Conservation (phyloP, 768 basidiomycete genomes). For the Chiua virens region DNA sequence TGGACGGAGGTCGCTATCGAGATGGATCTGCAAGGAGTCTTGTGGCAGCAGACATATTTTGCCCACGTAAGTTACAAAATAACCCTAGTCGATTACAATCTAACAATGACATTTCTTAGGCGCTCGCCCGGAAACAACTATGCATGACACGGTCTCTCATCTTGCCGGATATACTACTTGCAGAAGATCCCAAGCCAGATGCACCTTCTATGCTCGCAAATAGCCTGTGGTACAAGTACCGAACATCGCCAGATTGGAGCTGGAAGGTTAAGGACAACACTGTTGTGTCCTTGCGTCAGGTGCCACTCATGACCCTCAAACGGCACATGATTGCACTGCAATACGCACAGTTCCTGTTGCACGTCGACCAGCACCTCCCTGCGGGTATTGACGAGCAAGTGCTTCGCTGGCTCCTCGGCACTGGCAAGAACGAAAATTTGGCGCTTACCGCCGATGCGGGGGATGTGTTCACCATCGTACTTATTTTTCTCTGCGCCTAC, state of each 20-base stretch:
- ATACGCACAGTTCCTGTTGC: slow-evolving; percentile 69
- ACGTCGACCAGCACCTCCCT: slow-evolving; percentile 77
- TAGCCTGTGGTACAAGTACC: slow-evolving; percentile 81
- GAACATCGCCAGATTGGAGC: slow-evolving; percentile 69
- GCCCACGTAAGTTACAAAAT: no score
- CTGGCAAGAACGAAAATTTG: slow-evolving; percentile 62
- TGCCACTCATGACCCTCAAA: slow-evolving; percentile 52
- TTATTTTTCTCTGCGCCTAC: slow-evolving; percentile 64
- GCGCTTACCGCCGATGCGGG: slow-evolving; percentile 62
- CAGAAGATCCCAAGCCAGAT: slow-evolving; percentile 53
- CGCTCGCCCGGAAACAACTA: slow-evolving; percentile 39
- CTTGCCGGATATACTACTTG: slow-evolving; percentile 67
- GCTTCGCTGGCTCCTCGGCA: slow-evolving; percentile 68
- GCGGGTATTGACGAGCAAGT: slow-evolving; percentile 70
- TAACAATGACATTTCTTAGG: no score
- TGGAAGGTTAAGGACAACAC: slow-evolving; percentile 86
- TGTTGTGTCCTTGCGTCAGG: slow-evolving; percentile 69
- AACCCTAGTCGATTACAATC: no score
- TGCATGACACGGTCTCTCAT: slow-evolving; percentile 34
- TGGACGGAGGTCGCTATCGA: slow-evolving; percentile 62
- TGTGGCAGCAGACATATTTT: no score
- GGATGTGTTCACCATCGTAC: slow-evolving; percentile 61
- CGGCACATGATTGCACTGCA: slow-evolving; percentile 57
- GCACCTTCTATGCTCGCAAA: no score
- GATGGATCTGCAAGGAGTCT: no score